Conservation (phyloP, 2,329 filamentous ascomycete species). For the Diplodia mutila region DNA sequence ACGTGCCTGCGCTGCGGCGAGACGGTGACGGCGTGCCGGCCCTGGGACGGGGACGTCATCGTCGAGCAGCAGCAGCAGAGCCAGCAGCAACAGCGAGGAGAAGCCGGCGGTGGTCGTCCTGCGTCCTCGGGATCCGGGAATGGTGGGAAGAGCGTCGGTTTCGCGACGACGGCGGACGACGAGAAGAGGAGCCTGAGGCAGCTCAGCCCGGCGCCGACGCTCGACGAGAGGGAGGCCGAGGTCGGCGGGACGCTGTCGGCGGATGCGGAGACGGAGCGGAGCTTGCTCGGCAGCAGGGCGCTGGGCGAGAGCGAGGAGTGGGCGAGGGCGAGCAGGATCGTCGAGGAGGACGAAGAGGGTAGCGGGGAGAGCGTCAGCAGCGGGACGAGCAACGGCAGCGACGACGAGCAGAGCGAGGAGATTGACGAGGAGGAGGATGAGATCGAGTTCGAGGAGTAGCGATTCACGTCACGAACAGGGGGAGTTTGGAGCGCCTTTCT, state of each 20-base stretch:
- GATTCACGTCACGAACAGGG: not conserved
- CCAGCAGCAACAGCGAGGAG: no score
- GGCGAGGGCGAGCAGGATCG: slow-evolving; percentile 38
- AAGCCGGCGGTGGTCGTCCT: slow-evolving; percentile 33
- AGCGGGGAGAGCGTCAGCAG: slow-evolving; percentile 28
- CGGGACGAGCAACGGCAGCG: slow-evolving; percentile 1
- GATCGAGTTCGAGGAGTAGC: slow-evolving; percentile 18
- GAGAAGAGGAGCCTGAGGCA: slow-evolving; percentile 30
- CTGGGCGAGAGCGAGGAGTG: slow-evolving; percentile 42
- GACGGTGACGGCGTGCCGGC: slow-evolving; percentile 79
- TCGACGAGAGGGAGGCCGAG: slow-evolving; percentile 29
- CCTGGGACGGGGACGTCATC: slow-evolving; percentile 90
- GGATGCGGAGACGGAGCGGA: slow-evolving; percentile 1
- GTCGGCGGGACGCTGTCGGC: slow-evolving; percentile 17
- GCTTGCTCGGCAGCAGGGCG: slow-evolving; percentile 24
- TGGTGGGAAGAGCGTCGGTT: slow-evolving; percentile 34
- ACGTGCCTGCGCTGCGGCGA: slow-evolving; percentile 87
- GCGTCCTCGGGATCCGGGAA: not conserved
- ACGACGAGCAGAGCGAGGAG: slow-evolving; percentile 36
- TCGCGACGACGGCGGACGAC: slow-evolving; percentile 34
- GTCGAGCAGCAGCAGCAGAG: slow-evolving; percentile 28
- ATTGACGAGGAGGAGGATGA: slow-evolving; percentile 41
- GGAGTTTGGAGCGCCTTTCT: no score
- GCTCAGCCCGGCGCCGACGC: slow-evolving; percentile 40
- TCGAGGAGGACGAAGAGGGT: slow-evolving; percentile 38